These are phyloP conservation scores for Calonectria pteridis DNA, from an alignment of 2,329 filamentous ascomycete genomes.

Conservation along the genomic window DNA sequence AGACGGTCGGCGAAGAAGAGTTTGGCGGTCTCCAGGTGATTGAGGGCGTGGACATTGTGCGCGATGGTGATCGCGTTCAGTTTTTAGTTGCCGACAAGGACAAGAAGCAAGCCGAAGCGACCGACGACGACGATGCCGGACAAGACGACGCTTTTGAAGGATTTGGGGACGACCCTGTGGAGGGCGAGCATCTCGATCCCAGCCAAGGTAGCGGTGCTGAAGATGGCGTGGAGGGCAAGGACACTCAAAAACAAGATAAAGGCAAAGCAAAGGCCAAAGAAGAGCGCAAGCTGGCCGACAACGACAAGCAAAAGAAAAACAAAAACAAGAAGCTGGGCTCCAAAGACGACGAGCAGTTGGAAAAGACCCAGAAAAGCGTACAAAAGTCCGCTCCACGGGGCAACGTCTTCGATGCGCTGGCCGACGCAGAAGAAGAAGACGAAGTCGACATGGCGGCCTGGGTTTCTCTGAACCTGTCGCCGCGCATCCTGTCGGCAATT, in stretches of 20 bases:
- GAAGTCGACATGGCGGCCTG: slow-evolving; percentile 82
- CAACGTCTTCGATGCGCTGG: slow-evolving; percentile 68
- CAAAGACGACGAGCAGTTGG: slow-evolving; percentile 47
- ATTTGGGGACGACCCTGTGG: slow-evolving; percentile 65
- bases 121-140: slow-evolving; percentile 45
- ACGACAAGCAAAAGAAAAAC: slow-evolving; percentile 42
- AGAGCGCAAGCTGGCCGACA: slow-evolving; percentile 33
- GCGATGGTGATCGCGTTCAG: slow-evolving; percentile 68
- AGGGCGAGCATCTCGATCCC: slow-evolving; percentile 48
- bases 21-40: slow-evolving; percentile 95
- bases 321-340: slow-evolving; percentile 50
- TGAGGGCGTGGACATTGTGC: slow-evolving; percentile 88
- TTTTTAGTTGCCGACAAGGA: slow-evolving; percentile 60
- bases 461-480: slow-evolving; percentile 79
- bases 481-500: slow-evolving; percentile 78
- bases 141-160: slow-evolving; percentile 73
- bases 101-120: slow-evolving; percentile 29
- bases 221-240: slow-evolving; percentile 47
- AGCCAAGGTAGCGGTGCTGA: slow-evolving; percentile 48
- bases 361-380: slow-evolving; percentile 51
- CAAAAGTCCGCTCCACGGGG: slow-evolving; percentile 55
- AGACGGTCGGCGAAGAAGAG: slow-evolving; percentile 90
- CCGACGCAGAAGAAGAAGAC: slow-evolving; percentile 65
- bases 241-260: slow-evolving; percentile 45
- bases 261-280: slow-evolving; percentile 48